phyloP scores from a whole-genome alignment of 805 yeast species.

The Starmerella khaoyaiensis region DNA sequence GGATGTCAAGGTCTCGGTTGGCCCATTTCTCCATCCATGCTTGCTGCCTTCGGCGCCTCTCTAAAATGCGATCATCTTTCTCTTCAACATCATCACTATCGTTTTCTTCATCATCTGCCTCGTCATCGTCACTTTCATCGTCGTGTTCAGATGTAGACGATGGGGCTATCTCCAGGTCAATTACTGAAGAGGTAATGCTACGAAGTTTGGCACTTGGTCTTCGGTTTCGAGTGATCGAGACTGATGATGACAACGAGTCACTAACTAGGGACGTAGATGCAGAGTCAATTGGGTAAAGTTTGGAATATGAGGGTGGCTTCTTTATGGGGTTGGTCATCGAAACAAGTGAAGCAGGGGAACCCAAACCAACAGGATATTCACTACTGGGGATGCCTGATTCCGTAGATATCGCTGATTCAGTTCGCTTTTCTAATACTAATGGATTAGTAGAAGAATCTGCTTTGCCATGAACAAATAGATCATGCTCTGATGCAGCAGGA shows the following conservation, averaged over 20 bases:
- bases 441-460: too few species aligned
- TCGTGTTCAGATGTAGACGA: conserved; percentile 13
- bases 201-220: too few species aligned
- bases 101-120: conserved; percentile 1
- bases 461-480: too few species aligned
- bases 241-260: too few species aligned
- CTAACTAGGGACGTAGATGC: too few species aligned
- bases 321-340: too few species aligned
- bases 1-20: conserved; percentile 34
- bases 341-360: too few species aligned
- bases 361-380: too few species aligned
- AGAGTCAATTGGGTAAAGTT: conserved; percentile 11
- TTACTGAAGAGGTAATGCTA: conserved; percentile 6
- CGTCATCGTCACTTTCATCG: conserved; percentile 18
- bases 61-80: neutral
- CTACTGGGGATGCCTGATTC: too few species aligned
- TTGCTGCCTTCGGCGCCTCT: neutral
- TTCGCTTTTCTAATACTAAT: neutral
- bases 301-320: conserved; percentile 16
- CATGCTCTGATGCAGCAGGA: too few species aligned
- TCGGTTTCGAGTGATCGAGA: too few species aligned
- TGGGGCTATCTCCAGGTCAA: conserved; percentile 10
- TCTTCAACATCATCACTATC: conserved; percentile 1
- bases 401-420: too few species aligned
- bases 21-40: conserved; percentile 21